phyloP scores from a whole-genome alignment of 139 green algal genomes.

The Cymbomonas tetramitiformis region DNA sequence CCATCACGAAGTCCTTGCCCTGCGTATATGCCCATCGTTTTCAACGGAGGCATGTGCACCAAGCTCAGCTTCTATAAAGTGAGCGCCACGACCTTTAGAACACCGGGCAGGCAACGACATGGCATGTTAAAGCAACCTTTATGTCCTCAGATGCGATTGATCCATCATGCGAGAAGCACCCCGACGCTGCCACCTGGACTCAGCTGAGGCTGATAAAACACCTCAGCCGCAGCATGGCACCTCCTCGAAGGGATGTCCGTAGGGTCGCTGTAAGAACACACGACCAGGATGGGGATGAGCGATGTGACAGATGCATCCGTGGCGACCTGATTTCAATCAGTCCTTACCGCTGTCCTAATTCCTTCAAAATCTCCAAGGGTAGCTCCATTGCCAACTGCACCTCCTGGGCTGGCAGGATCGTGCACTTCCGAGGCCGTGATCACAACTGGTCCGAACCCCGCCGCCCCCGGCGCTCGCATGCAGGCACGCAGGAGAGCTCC shows the following conservation, averaged over 20 bases:
- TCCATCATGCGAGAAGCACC: too few relatives aligned
- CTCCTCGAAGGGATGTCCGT: background rate
- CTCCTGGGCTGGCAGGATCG: constrained; percentile 12
- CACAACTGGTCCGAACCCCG: constrained; percentile 6
- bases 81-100: too few relatives aligned
- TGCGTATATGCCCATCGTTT: background rate
- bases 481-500: too few relatives aligned
- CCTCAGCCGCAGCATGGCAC: too few relatives aligned
- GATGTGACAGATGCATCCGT: background rate
- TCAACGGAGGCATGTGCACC: background rate
- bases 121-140: too few relatives aligned
- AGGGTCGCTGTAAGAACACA: background rate
- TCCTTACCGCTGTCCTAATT: background rate
- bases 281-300: background rate
- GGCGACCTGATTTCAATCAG: background rate
- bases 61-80: too few relatives aligned
- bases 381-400: constrained; percentile 11
- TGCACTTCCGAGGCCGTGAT: constrained; percentile 22
- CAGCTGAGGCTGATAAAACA: too few relatives aligned
- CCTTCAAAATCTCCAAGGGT: constrained; percentile 2
- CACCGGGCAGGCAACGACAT: too few relatives aligned
- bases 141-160: too few relatives aligned
- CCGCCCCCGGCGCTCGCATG: background rate
- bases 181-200: too few relatives aligned
- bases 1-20: constrained; percentile 9